These are phyloP conservation scores for Malus orientalis DNA, from an alignment of 306 rosid species.

Conservation along the genomic window DNA sequence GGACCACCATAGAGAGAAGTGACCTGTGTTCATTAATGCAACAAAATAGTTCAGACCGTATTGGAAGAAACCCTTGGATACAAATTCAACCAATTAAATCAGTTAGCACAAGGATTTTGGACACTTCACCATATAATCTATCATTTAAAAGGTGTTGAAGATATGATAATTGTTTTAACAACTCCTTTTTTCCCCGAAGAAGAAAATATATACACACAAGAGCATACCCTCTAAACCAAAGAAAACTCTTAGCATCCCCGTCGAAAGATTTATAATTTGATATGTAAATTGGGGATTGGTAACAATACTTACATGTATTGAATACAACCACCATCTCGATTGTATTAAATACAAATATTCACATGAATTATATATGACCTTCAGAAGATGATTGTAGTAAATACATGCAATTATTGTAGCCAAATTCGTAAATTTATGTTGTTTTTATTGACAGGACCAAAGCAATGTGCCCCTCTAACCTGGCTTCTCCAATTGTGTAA, in stretches of 20 bases:
- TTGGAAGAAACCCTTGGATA: background rate
- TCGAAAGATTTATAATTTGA: too few species aligned
- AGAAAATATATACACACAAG: background rate
- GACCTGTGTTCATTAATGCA: conserved; percentile 44
- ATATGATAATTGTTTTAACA: background rate
- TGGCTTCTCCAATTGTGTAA: conserved; percentile 92
- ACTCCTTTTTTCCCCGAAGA: background rate
- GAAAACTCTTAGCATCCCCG: background rate
- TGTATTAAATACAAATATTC: too few species aligned
- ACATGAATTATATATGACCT: too few species aligned
- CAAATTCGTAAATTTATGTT: background rate
- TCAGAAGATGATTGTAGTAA: too few species aligned
- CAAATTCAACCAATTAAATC: background rate
- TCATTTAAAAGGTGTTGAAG: background rate
- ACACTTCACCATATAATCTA: background rate
- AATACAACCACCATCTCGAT: too few species aligned
- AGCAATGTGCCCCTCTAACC: conserved; percentile 33
- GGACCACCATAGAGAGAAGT: conserved; percentile 99
- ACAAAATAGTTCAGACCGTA: conserved; percentile 1
- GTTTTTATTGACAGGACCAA: too few species aligned
- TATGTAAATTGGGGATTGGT: background rate
- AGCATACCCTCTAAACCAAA: background rate
- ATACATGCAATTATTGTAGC: too few species aligned
- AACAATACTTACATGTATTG: too few species aligned
- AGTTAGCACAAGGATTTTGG: conserved; percentile 1